These are phyloP conservation scores for Saccharomycopsis oosterbeekiorum DNA, from an alignment of 805 yeast genomes.

Conservation along the genomic window DNA sequence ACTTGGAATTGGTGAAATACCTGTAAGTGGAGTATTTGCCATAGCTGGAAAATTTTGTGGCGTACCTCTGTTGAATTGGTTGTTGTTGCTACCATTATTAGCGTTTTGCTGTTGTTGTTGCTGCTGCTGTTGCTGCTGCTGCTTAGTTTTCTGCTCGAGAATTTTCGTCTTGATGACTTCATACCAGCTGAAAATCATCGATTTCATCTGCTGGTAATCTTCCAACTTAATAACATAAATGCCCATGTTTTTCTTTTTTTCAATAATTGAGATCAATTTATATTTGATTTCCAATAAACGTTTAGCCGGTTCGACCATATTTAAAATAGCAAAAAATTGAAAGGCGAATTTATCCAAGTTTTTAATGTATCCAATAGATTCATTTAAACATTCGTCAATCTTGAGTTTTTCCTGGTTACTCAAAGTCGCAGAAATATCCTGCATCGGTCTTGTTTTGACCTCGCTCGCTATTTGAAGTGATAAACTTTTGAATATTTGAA, in stretches of 20 bases:
- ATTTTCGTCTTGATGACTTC: constrained; percentile 3
- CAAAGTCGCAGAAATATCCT: constrained; percentile 6
- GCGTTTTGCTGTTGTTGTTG: not conserved
- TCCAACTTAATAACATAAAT: constrained; percentile 6
- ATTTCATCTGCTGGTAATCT: constrained; percentile 4
- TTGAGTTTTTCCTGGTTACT: constrained; percentile 5
- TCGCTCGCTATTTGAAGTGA: constrained; percentile 4
- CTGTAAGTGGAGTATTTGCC: not conserved
- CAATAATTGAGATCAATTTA: constrained; percentile 44
- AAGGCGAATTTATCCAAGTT: constrained; percentile 8
- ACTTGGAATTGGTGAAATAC: not conserved
- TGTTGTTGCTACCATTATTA: not conserved
- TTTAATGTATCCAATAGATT: not conserved
- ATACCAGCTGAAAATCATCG: not conserved
- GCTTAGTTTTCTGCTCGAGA: not conserved
- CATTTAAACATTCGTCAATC: constrained; percentile 9
- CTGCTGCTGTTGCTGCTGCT: not conserved
- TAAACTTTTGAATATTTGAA: constrained; percentile 3
- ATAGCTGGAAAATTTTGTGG: not conserved
- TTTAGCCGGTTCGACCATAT: constrained; percentile 4
- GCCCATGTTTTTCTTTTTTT: constrained; percentile 42
- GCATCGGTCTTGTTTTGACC: constrained; percentile 4
- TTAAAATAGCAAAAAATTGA: constrained; percentile 8
- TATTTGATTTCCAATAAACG: constrained; percentile 22
- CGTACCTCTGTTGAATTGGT: not conserved